A percentile compares a stretch with the other conserved stretches of the same genome.
Conservation (phyloP, 768 basidiomycete species). For the Mrakia gelida region DNA sequence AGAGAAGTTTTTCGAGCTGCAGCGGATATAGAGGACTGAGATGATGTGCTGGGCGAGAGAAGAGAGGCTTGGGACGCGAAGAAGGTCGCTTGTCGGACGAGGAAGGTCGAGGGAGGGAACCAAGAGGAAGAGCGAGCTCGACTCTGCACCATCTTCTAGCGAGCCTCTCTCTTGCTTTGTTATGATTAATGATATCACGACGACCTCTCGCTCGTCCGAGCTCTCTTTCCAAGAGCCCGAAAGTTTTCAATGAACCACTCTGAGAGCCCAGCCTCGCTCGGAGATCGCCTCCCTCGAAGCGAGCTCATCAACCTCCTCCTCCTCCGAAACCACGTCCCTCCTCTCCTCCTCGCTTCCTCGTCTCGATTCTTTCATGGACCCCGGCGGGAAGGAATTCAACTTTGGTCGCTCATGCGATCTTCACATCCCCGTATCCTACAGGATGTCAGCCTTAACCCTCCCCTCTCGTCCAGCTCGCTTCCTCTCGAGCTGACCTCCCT, state of each 20-base stretch:
- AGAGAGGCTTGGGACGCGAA: too few species aligned
- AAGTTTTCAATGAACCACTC: neutral
- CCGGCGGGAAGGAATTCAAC: constrained; percentile 22
- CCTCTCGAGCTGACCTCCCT: neutral
- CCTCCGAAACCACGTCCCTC: neutral
- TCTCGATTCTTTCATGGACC: neutral
- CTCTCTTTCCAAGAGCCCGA: neutral
- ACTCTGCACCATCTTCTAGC: neutral
- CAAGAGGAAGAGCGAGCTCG: neutral
- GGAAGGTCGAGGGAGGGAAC: neutral
- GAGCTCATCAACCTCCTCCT: neutral
- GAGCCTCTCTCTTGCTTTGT: too few species aligned
- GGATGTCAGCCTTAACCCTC: neutral
- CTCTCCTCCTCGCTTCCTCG: neutral
- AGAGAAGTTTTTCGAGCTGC: constrained; percentile 27
- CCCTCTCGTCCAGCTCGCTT: neutral
- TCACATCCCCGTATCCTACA: constrained; percentile 11
- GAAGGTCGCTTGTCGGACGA: neutral
- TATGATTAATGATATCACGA: neutral
- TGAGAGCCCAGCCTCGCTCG: neutral
- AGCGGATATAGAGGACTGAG: constrained; percentile 8
- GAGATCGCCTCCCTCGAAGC: neutral
- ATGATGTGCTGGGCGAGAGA: neutral
- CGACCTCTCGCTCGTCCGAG: neutral
- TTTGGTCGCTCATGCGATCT: constrained; percentile 24